A percentile compares a stretch with the other conserved stretches of the same genome.
These are phyloP conservation scores for Dalbergia oliveri DNA, from an alignment of 306 rosid species.

Conservation along the genomic window DNA sequence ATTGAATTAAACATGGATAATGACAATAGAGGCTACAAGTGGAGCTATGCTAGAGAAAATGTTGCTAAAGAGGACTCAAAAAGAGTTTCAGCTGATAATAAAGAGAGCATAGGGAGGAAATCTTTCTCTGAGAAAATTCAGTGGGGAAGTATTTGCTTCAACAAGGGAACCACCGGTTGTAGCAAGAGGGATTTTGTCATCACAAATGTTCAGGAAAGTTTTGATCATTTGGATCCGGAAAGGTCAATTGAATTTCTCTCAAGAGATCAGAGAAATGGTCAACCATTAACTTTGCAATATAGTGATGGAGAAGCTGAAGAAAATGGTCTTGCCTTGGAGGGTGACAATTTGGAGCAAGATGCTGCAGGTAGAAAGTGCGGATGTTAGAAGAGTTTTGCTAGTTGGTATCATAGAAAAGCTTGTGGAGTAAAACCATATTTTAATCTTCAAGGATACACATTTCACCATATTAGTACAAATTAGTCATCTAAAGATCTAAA, in stretches of 20 bases:
- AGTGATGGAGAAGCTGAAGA: slow-evolving; percentile 46
- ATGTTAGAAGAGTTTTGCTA: slow-evolving; percentile 40
- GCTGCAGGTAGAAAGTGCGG: slow-evolving; percentile 39
- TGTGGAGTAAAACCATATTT: too few species aligned
- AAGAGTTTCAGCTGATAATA: slow-evolving; percentile 70
- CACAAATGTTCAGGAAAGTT: slow-evolving; percentile 52
- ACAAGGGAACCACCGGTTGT: slow-evolving; percentile 58
- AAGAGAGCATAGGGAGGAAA: slow-evolving; percentile 67
- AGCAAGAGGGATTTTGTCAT: slow-evolving; percentile 61
- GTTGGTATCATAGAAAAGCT: slow-evolving; percentile 29
- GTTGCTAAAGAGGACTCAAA: slow-evolving; percentile 55
- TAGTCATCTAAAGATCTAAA: too few species aligned
- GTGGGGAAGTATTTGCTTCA: slow-evolving; percentile 94
- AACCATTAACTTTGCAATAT: slow-evolving; percentile 45
- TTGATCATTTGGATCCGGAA: slow-evolving; percentile 56
- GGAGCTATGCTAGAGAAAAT: slow-evolving; percentile 67
- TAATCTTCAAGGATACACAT: too few species aligned
- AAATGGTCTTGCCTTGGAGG: slow-evolving; percentile 39
- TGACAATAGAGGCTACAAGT: slow-evolving; percentile 61
- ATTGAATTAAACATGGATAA: slow-evolving; percentile 89
- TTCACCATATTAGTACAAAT: too few species aligned
- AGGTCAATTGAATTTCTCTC: slow-evolving; percentile 50
- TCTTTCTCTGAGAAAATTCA: slow-evolving; percentile 84
- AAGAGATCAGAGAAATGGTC: slow-evolving; percentile 46
- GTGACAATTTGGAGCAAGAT: slow-evolving; percentile 51